Conservation (phyloP, 2,329 filamentous ascomycete genomes). For the Trichoderma hamatum region DNA sequence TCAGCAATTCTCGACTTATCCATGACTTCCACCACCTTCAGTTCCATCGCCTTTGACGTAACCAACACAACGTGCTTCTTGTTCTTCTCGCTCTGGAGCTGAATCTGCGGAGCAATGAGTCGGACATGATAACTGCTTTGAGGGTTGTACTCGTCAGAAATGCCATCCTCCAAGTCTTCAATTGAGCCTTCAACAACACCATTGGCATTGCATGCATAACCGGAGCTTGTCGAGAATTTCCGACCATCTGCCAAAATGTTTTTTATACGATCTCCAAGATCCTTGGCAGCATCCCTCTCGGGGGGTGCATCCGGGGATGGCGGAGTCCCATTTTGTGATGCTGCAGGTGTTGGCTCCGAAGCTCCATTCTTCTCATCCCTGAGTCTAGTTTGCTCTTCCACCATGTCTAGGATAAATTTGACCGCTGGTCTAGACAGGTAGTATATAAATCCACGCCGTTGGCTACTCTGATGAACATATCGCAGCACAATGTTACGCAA, state of each 20-base stretch:
- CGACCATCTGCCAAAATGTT: constrained; percentile 83
- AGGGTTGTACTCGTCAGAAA: constrained; percentile 83
- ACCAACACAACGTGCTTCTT: constrained; percentile 95
- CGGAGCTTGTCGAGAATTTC: constrained; percentile 64
- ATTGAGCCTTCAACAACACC: constrained; percentile 48
- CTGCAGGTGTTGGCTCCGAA: constrained; percentile 35
- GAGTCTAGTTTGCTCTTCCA: constrained; percentile 86
- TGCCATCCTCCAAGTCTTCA: constrained; percentile 70
- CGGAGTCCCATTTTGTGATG: constrained; percentile 35
- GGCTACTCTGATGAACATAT: constrained; percentile 96
- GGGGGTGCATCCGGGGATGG: constrained; percentile 48
- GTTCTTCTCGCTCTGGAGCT: constrained; percentile 98
- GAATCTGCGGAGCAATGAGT: constrained; percentile 95
- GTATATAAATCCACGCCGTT: constrained; percentile 94
- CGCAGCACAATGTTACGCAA: constrained; percentile 93
- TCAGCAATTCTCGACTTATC: constrained; percentile 92
- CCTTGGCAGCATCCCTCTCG: constrained; percentile 61
- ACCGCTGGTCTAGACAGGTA: constrained; percentile 94
- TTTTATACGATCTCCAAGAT: constrained; percentile 82
- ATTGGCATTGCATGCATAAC: constrained; percentile 41
- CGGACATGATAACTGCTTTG: constrained; percentile 95
- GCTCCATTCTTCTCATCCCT: constrained; percentile 46
- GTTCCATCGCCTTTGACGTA: constrained; percentile 95
- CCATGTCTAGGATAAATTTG: constrained; percentile 97
- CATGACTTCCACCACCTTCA: constrained; percentile 97